phyloP scores from a whole-genome alignment of 768 basidiomycete genomes.

The Termitomyces sp. region DNA sequence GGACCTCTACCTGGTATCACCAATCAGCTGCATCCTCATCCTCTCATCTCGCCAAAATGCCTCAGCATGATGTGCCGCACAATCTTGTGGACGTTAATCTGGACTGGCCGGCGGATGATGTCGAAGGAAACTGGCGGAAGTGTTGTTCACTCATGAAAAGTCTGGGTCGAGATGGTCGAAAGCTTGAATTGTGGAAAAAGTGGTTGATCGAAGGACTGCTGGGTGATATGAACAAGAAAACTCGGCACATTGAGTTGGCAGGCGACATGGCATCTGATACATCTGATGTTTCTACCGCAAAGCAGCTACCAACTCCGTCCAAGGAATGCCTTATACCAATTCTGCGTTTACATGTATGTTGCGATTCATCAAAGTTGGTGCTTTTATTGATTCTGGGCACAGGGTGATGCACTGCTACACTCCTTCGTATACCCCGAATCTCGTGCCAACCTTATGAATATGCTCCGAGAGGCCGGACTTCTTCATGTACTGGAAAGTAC shows the following conservation, averaged over 20 bases:
- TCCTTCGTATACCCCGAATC: slow-evolving; percentile 75
- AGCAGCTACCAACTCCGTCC: slow-evolving; percentile 20
- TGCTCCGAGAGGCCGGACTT: slow-evolving; percentile 45
- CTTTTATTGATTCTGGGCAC: not conserved
- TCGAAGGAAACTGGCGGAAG: slow-evolving; percentile 54
- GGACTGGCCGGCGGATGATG: slow-evolving; percentile 51
- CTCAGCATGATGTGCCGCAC: slow-evolving; percentile 10
- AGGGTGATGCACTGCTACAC: slow-evolving; percentile 55
- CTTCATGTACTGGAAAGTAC: slow-evolving; percentile 27
- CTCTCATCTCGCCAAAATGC: slow-evolving; percentile 18
- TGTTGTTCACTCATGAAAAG: slow-evolving; percentile 47
- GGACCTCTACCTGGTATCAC: slow-evolving; percentile 8
- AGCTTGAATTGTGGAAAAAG: slow-evolving; percentile 67
- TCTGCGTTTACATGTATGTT: slow-evolving; percentile 55
- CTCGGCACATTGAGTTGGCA: slow-evolving; percentile 29
- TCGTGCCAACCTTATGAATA: slow-evolving; percentile 56
- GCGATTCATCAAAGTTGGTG: not conserved
- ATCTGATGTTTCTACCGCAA: slow-evolving; percentile 21
- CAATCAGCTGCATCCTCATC: slow-evolving; percentile 27
- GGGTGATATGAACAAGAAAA: slow-evolving; percentile 3
- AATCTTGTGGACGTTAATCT: slow-evolving; percentile 21
- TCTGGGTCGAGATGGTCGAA: slow-evolving; percentile 62
- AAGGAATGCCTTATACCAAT: slow-evolving; percentile 44
- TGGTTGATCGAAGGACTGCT: slow-evolving; percentile 44
- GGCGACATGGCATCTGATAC: slow-evolving; percentile 35